Percentiles rank a stretch among this genome's conserved stretches.
phyloP scores from a whole-genome alignment of 192 early-diverging fungal genomes.

The Backusella macrospora region DNA sequence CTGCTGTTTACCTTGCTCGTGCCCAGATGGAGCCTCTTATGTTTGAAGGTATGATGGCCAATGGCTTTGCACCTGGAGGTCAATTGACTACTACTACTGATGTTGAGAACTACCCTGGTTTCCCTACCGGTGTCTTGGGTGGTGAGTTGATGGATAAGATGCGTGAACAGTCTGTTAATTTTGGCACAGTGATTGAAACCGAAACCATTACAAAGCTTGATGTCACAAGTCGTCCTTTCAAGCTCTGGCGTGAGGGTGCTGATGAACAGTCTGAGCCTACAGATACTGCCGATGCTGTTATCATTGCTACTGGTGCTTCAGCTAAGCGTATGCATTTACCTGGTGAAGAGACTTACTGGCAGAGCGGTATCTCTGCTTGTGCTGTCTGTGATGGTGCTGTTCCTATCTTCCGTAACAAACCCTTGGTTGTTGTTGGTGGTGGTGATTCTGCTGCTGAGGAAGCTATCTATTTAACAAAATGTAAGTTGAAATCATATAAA shows the following conservation, averaged over 20 bases:
- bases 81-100: conserved; percentile 96
- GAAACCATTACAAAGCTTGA: conserved; percentile 91
- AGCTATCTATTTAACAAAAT: conserved; percentile 95
- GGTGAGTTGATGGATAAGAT: conserved; percentile 85
- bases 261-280: conserved; percentile 71
- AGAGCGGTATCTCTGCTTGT: conserved; percentile 96
- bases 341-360: conserved; percentile 95
- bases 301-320: conserved; percentile 95
- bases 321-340: conserved; percentile 88
- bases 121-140: conserved; percentile 87
- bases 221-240: conserved; percentile 76
- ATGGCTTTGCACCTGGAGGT: conserved; percentile 65
- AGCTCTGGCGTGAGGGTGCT: conserved; percentile 80
- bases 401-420: conserved; percentile 95
- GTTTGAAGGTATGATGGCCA: conserved; percentile 97
- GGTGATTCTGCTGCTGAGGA: conserved; percentile 97
- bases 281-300: conserved; percentile 78
- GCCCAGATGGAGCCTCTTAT: conserved; percentile 91
- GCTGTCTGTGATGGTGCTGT: conserved; percentile 98
- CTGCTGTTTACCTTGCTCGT: conserved; percentile 92
- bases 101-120: conserved; percentile 95
- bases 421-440: conserved; percentile 94
- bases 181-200: conserved; percentile 85
- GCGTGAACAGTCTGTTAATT: conserved; percentile 78
- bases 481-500: conserved; percentile 32